Conservation (phyloP, 108 stramenopile genomes). For the Skeletonema grethae region DNA sequence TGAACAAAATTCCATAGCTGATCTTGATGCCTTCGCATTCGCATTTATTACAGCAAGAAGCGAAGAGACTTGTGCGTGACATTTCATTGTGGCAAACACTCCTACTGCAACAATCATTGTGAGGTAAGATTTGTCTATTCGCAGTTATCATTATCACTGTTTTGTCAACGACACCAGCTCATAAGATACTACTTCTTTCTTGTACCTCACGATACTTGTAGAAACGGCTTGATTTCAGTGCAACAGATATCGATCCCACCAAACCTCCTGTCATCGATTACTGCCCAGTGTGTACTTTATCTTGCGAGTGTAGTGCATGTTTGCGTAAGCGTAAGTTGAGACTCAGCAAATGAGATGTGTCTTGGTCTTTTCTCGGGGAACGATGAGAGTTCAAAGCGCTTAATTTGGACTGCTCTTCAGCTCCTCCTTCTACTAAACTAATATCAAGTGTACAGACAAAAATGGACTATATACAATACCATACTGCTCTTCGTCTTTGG, state of each 20-base stretch:
- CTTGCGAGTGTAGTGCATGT: not conserved
- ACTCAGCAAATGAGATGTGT: not conserved
- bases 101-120: conserved; percentile 1
- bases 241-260: not conserved
- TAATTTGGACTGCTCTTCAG: not conserved
- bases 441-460: too few species aligned
- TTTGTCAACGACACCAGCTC: not conserved
- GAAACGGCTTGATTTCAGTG: conserved; percentile 2
- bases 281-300: not conserved
- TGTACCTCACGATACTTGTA: not conserved
- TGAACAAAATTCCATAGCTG: not conserved
- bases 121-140: not conserved
- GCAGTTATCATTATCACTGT: not conserved
- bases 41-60: not conserved
- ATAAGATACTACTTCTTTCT: not conserved
- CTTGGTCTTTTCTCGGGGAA: not conserved
- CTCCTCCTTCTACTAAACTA: too few species aligned
- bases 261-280: not conserved
- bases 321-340: not conserved
- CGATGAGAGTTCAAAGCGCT: not conserved
- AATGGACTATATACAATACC: too few species aligned
- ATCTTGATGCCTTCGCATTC: not conserved
- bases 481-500: too few species aligned
- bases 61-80: conserved; percentile 2
- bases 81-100: conserved; percentile 4